Evolutionary conservation across 352 stramenopile species (phyloP).

Genomic region (Phytophthora podocarpi): DNA sequence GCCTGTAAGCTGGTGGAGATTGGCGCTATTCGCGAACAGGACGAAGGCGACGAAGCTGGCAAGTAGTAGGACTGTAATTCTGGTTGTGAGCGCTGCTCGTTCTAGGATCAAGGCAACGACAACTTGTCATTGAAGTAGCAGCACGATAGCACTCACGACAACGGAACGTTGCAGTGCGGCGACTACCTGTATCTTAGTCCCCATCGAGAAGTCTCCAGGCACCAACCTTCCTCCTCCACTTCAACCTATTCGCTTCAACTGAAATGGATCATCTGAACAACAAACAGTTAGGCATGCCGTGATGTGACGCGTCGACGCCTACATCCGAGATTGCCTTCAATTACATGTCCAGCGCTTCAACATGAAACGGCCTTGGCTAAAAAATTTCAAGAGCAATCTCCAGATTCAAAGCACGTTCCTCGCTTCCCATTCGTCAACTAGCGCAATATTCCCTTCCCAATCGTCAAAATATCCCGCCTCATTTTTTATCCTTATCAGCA

Average conservation of each 20-base stretch:
- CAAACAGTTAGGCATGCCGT: no score
- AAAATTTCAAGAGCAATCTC: neutral
- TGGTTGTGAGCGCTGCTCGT: no score
- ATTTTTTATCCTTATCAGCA: slow-evolving; percentile 10
- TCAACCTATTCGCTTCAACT: slow-evolving; percentile 2
- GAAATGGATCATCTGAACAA: slow-evolving; percentile 1
- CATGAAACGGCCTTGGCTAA: slow-evolving; percentile 11
- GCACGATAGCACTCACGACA: no score
- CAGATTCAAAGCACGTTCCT: slow-evolving; percentile 3
- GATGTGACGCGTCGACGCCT: neutral
- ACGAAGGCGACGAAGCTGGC: slow-evolving; percentile 45
- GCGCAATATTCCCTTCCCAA: neutral
- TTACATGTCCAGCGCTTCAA: no score
- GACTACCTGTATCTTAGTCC: slow-evolving; percentile 10
- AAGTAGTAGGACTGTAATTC: neutral
- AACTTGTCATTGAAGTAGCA: neutral
- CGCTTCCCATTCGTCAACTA: slow-evolving; percentile 6
- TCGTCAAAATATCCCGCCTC: slow-evolving; percentile 3
- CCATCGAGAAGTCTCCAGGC: neutral
- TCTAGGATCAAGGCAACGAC: no score
- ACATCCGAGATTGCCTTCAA: slow-evolving; percentile 6
- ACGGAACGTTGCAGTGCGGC: slow-evolving; percentile 7
- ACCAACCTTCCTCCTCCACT: neutral
- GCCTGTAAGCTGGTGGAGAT: slow-evolving; percentile 65
- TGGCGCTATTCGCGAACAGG: slow-evolving; percentile 52